Conservation (phyloP, 225 moss, liverwort and hornwort species). For the Polytrichum formosum region DNA sequence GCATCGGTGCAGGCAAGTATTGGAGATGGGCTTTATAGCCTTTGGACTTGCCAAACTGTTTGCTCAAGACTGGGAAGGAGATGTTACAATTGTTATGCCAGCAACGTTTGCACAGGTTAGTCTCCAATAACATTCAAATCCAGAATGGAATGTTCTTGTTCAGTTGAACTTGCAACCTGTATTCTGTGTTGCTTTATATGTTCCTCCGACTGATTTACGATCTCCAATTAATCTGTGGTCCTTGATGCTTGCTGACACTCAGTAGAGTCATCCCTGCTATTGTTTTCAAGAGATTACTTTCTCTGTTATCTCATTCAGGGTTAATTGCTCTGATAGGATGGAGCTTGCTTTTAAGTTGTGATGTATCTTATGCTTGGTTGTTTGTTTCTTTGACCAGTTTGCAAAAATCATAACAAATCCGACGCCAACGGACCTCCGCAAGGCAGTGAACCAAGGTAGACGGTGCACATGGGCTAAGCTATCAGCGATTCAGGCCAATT, state of each 20-base stretch:
- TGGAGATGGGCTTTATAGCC: slow-evolving; percentile 78
- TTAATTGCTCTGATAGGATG: no score
- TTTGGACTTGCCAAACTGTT: slow-evolving; percentile 94
- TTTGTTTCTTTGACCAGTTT: slow-evolving; percentile 50
- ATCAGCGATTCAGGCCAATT: slow-evolving; percentile 96
- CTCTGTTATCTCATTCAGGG: no score
- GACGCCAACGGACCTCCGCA: slow-evolving; percentile 74
- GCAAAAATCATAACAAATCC: slow-evolving; percentile 90
- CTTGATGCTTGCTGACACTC: no score
- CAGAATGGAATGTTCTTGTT: not conserved
- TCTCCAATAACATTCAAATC: not conserved
- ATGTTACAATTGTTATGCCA: slow-evolving; percentile 97
- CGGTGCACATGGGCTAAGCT: slow-evolving; percentile 90
- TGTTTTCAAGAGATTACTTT: not conserved
- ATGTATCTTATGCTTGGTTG: not conserved
- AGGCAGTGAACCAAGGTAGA: slow-evolving; percentile 96
- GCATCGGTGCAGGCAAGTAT: slow-evolving; percentile 90
- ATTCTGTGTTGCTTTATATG: no score
- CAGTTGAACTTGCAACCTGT: not conserved
- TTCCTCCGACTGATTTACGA: no score
- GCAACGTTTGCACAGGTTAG: slow-evolving; percentile 93
- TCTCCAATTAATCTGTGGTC: no score
- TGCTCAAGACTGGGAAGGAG: slow-evolving; percentile 99
- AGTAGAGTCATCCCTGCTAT: no score
- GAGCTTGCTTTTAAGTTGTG: no score